Base-by-base conservation (phyloP, 2,329 filamentous ascomycete species). In the Calonectria hawksworthii region DNA sequence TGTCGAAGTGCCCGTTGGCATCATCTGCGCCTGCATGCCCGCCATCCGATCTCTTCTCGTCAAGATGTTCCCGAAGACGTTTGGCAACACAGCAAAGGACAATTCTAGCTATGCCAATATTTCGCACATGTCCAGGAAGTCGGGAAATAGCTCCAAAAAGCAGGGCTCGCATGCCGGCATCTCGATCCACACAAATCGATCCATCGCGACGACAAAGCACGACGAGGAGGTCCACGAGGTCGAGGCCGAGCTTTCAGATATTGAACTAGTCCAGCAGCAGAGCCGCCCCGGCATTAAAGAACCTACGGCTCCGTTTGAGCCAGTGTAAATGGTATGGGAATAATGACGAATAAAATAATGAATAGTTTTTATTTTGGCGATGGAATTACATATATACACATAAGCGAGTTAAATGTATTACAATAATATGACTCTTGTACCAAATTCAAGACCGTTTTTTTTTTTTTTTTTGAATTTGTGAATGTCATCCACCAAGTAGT, bases 11-110 rank as follows among this genome's bases (percentile, higher is more conserved):
- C 81, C 80, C 28, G 79, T 81, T 4, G 78, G 81, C 56, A 81
- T 83, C 16, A 77, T 83, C 14, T 83, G 82, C 72, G 79, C 80
- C n/a, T 82, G 81, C 68, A 80, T 83, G 79, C 82, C 82, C 0
- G 68, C 77, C 23, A 79, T 79, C 10, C 77, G 77, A 28, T 74
- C 77, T 1, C 74, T 79, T 1, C 77, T 79, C 18, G 56, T 71
- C 28, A 36, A 50, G 2, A 10, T 78, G 3, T 79, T 79, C 32
- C 78, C 77, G 8, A 77, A 68, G 30, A 59, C 75, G 0, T 77
- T 75, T 28, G 76, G 68, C 3, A 66, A 71, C 1, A 79, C 78
- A 13, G 52, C 68, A 13, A 61, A 56, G 21, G 65, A 59, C 63
- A 74, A 73, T 21, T 69, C 66, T 21, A 52, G 50, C 10, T 79